Evolutionary conservation across 1,139 yeast genomes (phyloP).

Genomic region (Lodderomyces orthopsilosis): DNA sequence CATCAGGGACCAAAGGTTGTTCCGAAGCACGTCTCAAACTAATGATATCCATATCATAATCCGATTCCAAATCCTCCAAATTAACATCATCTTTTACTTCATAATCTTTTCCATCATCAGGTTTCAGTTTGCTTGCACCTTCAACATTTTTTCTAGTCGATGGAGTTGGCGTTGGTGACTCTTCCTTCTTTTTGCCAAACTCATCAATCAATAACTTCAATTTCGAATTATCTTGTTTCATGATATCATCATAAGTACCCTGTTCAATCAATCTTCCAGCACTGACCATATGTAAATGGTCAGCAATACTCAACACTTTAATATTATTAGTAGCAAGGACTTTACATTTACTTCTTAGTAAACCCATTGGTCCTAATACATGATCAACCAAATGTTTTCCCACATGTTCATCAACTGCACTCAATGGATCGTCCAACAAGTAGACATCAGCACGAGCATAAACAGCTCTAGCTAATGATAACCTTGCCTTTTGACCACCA

Average conservation of each 20-base stretch:
- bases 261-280: conserved; percentile 79
- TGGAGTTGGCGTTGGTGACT: conserved; percentile 12
- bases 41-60: conserved; percentile 28
- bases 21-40: conserved; percentile 72
- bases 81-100: conserved; percentile 15
- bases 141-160: conserved; percentile 6
- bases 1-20: conserved; percentile 48
- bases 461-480: conserved; percentile 39
- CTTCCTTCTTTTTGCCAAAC: conserved; percentile 58
- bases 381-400: conserved; percentile 33
- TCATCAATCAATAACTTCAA: conserved; percentile 68
- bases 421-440: conserved; percentile 33
- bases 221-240: conserved; percentile 51
- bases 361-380: conserved; percentile 75
- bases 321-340: conserved; percentile 88
- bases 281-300: conserved; percentile 66
- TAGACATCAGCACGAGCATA: conserved; percentile 38
- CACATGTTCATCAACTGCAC: conserved; percentile 39
- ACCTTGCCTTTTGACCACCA: conserved; percentile 42
- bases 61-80: conserved; percentile 30
- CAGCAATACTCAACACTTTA: conserved; percentile 77
- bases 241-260: conserved; percentile 62
- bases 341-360: conserved; percentile 72
- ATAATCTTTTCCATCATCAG: conserved; percentile 8
- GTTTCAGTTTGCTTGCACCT: conserved; percentile 6